Evolutionary conservation across 306 rosid species (phyloP), one percentile per base, ranked within the genome.

Genomic region (Purshia tridentata): DNA sequence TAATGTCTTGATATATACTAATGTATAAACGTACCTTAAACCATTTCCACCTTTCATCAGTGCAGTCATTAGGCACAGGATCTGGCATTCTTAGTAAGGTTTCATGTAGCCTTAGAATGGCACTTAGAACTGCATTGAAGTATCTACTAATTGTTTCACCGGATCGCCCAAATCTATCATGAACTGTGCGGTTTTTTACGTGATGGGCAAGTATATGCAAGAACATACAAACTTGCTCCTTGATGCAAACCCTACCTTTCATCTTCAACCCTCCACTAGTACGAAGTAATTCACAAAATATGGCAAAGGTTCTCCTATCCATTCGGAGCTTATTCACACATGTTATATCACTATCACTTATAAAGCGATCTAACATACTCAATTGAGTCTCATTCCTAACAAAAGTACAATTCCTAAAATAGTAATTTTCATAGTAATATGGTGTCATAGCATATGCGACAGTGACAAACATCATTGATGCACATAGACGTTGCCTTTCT

Each of bases 171-270:
- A 64, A 64, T 15, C 52, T 67, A 48, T 18, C 9, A 10, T 42
- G 9, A 47, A 67, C 22, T 6, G 72, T 48, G 0, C 8, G 22
- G 6, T 67, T 47, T 14, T 67, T 67, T 15, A 67, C 72, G 47
- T 67, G 58, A 23, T 67, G 58, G n/a, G 44, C 58, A 67, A 67
- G 57, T 46, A 14, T 65, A 46, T 19, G 41, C 1, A 48, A 4
- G 20, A 66, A 22, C 55, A 23, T 22, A 11, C 68, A 47, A 20
- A 23, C 22, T 67, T 67, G 19, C 57, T 67, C 71, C 44, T 63
- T 50, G 4, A 16, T 0, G 16, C 49, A 37, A 12, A 63, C 68
- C 20, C 13, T 15, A 3, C 69, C 68, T n/a, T 63, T 20, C 9
- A 6, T 63, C 11, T 63, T 63, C 9, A 63, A 9, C 68, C 20